Evolutionary conservation across 2,329 filamentous ascomycete genomes (phyloP).

Genomic region (Thielaviopsis euricoi): DNA sequence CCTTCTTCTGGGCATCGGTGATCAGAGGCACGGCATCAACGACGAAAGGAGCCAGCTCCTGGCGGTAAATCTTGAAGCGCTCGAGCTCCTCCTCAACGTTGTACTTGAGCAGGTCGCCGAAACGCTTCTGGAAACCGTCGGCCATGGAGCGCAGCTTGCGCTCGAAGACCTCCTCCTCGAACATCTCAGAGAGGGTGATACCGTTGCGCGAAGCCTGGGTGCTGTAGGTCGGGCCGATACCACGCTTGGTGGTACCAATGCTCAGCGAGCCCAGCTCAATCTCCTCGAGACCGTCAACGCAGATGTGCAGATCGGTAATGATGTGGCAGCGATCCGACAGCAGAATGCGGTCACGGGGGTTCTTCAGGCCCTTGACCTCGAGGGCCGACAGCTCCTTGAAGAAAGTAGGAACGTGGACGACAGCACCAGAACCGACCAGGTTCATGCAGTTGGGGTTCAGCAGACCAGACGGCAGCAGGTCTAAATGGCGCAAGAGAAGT

Average conservation of each 20-base stretch:
- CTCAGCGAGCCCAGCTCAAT: slow-evolving; percentile 25
- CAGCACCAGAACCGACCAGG: slow-evolving; percentile 53
- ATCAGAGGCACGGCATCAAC: slow-evolving; percentile 54
- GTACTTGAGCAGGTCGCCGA: slow-evolving; percentile 46
- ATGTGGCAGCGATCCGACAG: slow-evolving; percentile 48
- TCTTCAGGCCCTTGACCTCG: slow-evolving; percentile 22
- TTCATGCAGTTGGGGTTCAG: slow-evolving; percentile 56
- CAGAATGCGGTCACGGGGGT: slow-evolving; percentile 34
- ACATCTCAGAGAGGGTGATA: slow-evolving; percentile 49
- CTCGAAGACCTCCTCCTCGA: slow-evolving; percentile 50
- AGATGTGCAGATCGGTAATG: slow-evolving; percentile 46
- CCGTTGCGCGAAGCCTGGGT: slow-evolving; percentile 36
- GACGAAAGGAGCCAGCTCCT: slow-evolving; percentile 40
- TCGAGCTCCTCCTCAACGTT: slow-evolving; percentile 55
- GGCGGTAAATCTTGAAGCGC: slow-evolving; percentile 41
- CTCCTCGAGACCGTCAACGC: slow-evolving; percentile 55
- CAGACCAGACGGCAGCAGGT: slow-evolving; percentile 38
- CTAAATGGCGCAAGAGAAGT: neutral
- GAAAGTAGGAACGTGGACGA: slow-evolving; percentile 40
- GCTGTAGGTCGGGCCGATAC: slow-evolving; percentile 16
- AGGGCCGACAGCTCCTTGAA: slow-evolving; percentile 22
- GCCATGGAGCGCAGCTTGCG: slow-evolving; percentile 45
- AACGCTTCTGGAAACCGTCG: slow-evolving; percentile 48
- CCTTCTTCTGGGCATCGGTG: slow-evolving; percentile 38
- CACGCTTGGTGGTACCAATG: slow-evolving; percentile 23